Percentiles rank a stretch among this genome's conserved stretches.
Conservation (phyloP, 306 rosid species). For the Astragalus membranaceus region DNA sequence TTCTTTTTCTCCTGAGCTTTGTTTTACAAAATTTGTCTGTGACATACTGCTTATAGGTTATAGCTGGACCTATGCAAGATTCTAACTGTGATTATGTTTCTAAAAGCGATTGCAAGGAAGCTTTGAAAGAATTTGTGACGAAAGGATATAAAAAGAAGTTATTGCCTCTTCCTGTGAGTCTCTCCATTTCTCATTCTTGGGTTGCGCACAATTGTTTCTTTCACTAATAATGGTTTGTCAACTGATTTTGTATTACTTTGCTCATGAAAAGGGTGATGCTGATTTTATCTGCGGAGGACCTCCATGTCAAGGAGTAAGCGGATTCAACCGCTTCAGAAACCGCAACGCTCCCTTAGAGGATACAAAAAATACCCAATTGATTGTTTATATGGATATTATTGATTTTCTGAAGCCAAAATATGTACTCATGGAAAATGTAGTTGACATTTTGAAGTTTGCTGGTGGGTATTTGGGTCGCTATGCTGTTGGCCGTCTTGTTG, state of each 20-base stretch:
- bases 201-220: not conserved
- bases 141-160: conserved; percentile 28
- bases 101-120: conserved; percentile 32
- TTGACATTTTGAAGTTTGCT: conserved; percentile 61
- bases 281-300: conserved; percentile 89
- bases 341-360: conserved; percentile 43
- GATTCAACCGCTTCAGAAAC: conserved; percentile 71
- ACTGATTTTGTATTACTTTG: not conserved
- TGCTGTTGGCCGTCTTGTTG: conserved; percentile 70
- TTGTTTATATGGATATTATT: conserved; percentile 64
- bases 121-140: conserved; percentile 25
- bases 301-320: conserved; percentile 88
- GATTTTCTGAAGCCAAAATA: conserved; percentile 51
- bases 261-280: conserved; percentile 57
- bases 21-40: not conserved
- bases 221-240: not conserved
- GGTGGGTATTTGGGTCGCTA: conserved; percentile 71
- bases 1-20: not conserved
- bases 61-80: not conserved
- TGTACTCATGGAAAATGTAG: conserved; percentile 82
- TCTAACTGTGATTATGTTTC: not conserved
- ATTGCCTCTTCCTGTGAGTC: conserved; percentile 43
- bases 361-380: conserved; percentile 46
- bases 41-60: not conserved
- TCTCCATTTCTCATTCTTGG: not conserved